Evolutionary conservation across 1,284 basidiomycete genomes (phyloP).

Genomic region (Termitomyces sp.): DNA sequence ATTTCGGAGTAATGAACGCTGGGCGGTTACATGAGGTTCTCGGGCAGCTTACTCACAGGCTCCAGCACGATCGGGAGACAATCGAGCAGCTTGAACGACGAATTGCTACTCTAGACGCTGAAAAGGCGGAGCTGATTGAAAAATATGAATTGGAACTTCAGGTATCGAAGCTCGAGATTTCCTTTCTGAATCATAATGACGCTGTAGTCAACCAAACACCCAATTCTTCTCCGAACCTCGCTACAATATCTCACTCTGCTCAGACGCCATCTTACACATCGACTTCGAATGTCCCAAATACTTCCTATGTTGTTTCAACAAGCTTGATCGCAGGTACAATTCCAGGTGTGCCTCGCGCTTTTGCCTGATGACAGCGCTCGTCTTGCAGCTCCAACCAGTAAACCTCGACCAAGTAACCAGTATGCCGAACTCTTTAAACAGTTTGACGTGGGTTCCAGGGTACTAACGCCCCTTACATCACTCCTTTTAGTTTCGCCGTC

Average conservation of each 20-base stretch:
- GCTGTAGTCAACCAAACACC: not conserved
- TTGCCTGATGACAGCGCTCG: not conserved
- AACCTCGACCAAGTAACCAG: not conserved
- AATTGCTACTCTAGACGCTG: conserved; percentile 8
- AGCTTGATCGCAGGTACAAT: not conserved
- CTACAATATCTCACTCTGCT: not conserved
- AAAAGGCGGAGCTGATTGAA: conserved; percentile 10
- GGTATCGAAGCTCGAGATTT: conserved; percentile 9
- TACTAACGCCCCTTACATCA: not conserved
- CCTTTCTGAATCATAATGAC: conserved; percentile 8
- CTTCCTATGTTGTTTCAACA: not conserved
- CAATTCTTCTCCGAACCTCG: not conserved
- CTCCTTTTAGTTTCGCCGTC: not conserved
- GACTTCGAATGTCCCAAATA: not conserved
- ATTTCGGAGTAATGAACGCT: conserved; percentile 14
- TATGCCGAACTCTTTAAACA: not conserved
- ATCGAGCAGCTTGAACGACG: conserved; percentile 12
- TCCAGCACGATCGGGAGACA: conserved; percentile 17
- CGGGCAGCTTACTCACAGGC: conserved; percentile 10
- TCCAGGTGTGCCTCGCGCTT: not conserved
- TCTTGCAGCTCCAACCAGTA: not conserved
- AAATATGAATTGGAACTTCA: conserved; percentile 13
- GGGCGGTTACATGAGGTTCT: conserved; percentile 15
- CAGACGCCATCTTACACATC: not conserved
- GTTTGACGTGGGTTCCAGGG: not conserved